Evolutionary conservation across 179 eudicot genomes (phyloP).

Genomic region (Gypsophila paniculata): DNA sequence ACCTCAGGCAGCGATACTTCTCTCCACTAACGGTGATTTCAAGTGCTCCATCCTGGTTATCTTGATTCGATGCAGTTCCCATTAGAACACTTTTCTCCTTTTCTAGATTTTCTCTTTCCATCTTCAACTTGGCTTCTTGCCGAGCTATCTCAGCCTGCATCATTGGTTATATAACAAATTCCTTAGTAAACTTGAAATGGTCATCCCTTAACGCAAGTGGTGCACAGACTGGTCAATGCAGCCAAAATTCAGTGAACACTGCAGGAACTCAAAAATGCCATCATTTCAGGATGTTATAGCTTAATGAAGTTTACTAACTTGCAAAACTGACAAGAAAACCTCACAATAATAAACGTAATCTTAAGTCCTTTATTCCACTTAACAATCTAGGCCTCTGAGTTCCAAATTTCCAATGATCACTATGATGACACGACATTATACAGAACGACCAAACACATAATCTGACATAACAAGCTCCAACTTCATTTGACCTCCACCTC

Average conservation of each 20-base stretch:
- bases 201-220: not conserved
- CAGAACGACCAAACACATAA: not conserved
- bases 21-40: conserved; percentile 97
- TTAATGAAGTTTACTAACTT: not conserved
- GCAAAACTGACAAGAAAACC: not conserved
- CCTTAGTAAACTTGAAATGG: not conserved
- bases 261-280: not conserved
- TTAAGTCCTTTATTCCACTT: not conserved
- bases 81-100: conserved; percentile 97
- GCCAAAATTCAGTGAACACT: not conserved
- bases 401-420: not conserved
- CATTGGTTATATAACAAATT: not conserved
- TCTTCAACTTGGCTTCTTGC: conserved; percentile 92
- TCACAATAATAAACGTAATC: not conserved
- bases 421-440: not conserved
- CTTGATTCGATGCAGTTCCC: conserved; percentile 99
- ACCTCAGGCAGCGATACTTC: conserved; percentile 91
- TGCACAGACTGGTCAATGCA: not conserved
- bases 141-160: conserved; percentile 89
- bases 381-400: not conserved
- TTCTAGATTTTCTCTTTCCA: conserved; percentile 90
- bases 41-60: conserved; percentile 96
- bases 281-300: not conserved
- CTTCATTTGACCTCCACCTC: not conserved
- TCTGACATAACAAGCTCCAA: not conserved